phyloP scores from a whole-genome alignment of 441 rosid genomes.

The Biscutella laevigata region DNA sequence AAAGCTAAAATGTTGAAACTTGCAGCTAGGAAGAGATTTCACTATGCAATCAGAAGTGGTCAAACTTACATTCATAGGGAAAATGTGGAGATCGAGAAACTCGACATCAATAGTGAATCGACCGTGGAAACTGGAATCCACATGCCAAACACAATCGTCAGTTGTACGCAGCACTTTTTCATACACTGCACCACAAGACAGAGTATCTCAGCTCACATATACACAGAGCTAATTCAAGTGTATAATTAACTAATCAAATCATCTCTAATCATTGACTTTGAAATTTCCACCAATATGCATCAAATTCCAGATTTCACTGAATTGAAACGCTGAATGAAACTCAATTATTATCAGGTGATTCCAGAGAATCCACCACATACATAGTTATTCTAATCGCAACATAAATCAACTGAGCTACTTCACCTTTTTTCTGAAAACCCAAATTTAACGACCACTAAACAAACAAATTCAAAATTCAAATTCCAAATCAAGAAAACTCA shows the following conservation, averaged over 20 bases:
- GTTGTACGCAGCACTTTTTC: conserved; percentile 59
- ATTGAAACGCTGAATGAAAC: background rate
- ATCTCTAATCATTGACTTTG: background rate
- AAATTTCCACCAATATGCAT: background rate
- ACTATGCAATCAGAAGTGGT: background rate
- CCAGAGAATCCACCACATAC: background rate
- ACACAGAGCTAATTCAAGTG: background rate
- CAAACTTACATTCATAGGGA: conserved; percentile 50
- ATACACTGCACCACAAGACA: conserved; percentile 39
- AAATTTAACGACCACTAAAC: background rate
- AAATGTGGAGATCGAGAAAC: conserved; percentile 74
- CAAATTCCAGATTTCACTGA: background rate
- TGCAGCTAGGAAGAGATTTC: background rate
- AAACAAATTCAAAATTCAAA: background rate
- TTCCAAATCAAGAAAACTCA: background rate
- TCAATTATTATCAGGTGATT: background rate
- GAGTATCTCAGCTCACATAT: background rate
- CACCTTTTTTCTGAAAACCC: background rate
- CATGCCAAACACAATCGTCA: conserved; percentile 79
- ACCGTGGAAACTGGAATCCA: conserved; percentile 57
- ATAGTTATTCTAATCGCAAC: background rate
- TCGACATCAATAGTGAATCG: conserved; percentile 80
- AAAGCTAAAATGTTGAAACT: no score
- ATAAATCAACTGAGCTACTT: background rate
- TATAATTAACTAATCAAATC: background rate